Percentiles rank a stretch among this genome's conserved stretches.
Conservation (phyloP, 2,329 filamentous ascomycete species). For the Penicillium sp. region DNA sequence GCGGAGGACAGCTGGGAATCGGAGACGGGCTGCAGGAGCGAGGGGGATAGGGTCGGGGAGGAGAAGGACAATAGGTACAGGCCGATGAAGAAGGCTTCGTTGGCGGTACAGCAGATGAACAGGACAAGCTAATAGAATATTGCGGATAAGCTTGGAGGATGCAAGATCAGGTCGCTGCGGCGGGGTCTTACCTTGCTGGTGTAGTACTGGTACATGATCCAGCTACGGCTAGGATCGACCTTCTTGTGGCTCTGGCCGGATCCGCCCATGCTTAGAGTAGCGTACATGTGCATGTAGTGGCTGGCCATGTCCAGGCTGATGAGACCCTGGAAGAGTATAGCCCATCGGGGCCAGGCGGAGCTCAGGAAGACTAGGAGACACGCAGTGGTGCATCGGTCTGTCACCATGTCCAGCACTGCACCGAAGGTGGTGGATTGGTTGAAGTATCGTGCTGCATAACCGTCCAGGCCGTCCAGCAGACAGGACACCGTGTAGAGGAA, state of each 20-base stretch:
- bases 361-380: slow-evolving; percentile 93
- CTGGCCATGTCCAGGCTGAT: slow-evolving; percentile 91
- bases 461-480: slow-evolving; percentile 90
- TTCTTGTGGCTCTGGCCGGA: slow-evolving; percentile 84
- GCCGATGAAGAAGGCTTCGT: slow-evolving; percentile 97
- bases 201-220: slow-evolving; percentile 92
- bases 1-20: slow-evolving; percentile 52
- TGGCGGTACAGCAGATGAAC: slow-evolving; percentile 84
- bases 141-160: neutral
- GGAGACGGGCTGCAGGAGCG: slow-evolving; percentile 66
- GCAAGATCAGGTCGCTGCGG: neutral
- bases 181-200: slow-evolving; percentile 75
- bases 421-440: slow-evolving; percentile 94
- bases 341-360: slow-evolving; percentile 90
- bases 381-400: slow-evolving; percentile 92
- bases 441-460: slow-evolving; percentile 81
- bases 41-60: slow-evolving; percentile 81
- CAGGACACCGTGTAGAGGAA: slow-evolving; percentile 85
- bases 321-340: slow-evolving; percentile 88
- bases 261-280: slow-evolving; percentile 83
- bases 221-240: slow-evolving; percentile 81
- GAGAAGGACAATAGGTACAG: slow-evolving; percentile 97
- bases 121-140: slow-evolving; percentile 67
- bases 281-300: slow-evolving; percentile 99
- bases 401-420: slow-evolving; percentile 98